Evolutionary conservation across 1,139 yeast species (phyloP), one percentile per base, ranked within the genome.

Genomic region (Geotrichum macrosporum): DNA sequence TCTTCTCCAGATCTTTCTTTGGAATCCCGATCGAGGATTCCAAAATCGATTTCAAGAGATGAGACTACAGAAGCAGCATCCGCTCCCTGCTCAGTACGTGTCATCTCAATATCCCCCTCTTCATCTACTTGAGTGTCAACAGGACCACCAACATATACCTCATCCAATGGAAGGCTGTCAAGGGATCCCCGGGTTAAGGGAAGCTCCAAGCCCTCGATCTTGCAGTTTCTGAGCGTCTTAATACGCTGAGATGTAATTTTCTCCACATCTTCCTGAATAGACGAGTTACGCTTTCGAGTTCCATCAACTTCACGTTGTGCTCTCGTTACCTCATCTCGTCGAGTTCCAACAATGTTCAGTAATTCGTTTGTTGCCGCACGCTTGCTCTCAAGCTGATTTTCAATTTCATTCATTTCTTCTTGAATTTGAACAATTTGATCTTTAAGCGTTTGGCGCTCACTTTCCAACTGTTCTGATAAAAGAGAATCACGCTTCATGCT

Each of bases 201-300:
- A 13, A 89, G 58, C 9, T 72, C 71, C 13, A 84, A 72, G 53
- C 78, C 83, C 47, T 84, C 86, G 53, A 89, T 75, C 58, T 84
- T 85, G 65, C 95, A 85, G 53, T 78, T 79, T 55, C 83, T 79
- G 53, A 88, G 70, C 21, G 80, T 68, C 54, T 78, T 76, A 4
- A 79, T 70, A 55, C 84, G 75, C 46, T 80, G 84, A 19, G 80
- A 65, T 51, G 75, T 79, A 4, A 72, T 63, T 52, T 76, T 77
- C 41, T 81, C 80, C 3, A 78, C 59, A 29, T 72, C 73, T 55
- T 80, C 87, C 52, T 79, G 81, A 5, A 68, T 55, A 15, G 61
- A 65, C 1, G 69, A 62, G 3, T 73, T 64, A 24, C 67, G 66
- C 50, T 70, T 73, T 32, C 62, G 38, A 13, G 50, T 41, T 2